Percentiles rank a stretch among this genome's conserved stretches.
Evolutionary conservation across 1,139 yeast genomes (phyloP).

Genomic region (Taphrina communis): DNA sequence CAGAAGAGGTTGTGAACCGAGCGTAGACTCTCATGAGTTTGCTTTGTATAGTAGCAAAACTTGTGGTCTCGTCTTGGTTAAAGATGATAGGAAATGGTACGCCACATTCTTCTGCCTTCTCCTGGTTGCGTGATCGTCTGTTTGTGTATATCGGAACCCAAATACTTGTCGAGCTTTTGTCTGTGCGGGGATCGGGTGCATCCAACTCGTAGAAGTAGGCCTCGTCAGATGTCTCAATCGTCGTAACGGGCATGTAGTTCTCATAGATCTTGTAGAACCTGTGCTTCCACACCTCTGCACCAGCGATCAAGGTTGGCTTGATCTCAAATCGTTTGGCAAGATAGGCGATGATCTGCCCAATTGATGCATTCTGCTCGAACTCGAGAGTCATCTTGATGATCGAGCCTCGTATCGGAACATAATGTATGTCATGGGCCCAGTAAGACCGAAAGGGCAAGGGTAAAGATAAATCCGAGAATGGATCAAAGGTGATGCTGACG

Average conservation of each 20-base stretch:
- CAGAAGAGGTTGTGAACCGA: slow-evolving; percentile 44
- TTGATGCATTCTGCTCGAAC: slow-evolving; percentile 68
- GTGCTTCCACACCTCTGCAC: slow-evolving; percentile 73
- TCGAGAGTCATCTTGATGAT: slow-evolving; percentile 61
- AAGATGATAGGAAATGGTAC: slow-evolving; percentile 75
- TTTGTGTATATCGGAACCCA: slow-evolving; percentile 67
- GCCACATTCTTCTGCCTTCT: slow-evolving; percentile 59
- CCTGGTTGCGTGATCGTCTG: slow-evolving; percentile 49
- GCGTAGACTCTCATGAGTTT: slow-evolving; percentile 54
- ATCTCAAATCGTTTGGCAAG: slow-evolving; percentile 62
- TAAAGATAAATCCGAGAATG: slow-evolving; percentile 85
- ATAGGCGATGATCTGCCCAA: slow-evolving; percentile 67
- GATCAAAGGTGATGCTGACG: slow-evolving; percentile 89
- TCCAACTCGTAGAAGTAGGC: slow-evolving; percentile 73
- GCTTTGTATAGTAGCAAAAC: slow-evolving; percentile 62
- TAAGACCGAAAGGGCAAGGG: slow-evolving; percentile 80
- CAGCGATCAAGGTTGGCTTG: slow-evolving; percentile 56
- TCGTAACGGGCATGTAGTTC: slow-evolving; percentile 66
- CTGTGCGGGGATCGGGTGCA: slow-evolving; percentile 45
- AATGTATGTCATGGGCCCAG: slow-evolving; percentile 71
- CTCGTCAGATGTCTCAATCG: slow-evolving; percentile 63
- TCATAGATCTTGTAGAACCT: slow-evolving; percentile 75
- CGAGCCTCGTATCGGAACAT: slow-evolving; percentile 64
- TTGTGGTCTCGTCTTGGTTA: slow-evolving; percentile 57
- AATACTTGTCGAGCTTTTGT: slow-evolving; percentile 52